These are phyloP conservation scores for Epichloe uncinata DNA, from an alignment of 2,329 filamentous ascomycete species.

Conservation along the genomic window DNA sequence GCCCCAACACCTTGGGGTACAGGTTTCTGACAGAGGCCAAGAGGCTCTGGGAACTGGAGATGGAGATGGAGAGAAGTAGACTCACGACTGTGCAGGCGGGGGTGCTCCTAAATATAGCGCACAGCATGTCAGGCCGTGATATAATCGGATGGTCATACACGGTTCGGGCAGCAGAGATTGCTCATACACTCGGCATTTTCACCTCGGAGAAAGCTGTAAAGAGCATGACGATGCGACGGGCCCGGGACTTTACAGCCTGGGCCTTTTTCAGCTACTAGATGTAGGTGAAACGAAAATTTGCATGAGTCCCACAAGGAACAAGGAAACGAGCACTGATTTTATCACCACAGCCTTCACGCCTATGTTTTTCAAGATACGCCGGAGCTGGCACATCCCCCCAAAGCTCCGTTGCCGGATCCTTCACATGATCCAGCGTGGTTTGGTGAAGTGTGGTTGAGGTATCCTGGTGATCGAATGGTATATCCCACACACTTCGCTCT, in stretches of 20 bases:
- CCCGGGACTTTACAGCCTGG: conserved; percentile 20
- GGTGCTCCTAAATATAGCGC: conserved; percentile 18
- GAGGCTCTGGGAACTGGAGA: conserved; percentile 24
- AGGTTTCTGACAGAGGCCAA: conserved; percentile 25
- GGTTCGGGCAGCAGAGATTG: conserved; percentile 19
- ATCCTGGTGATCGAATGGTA: conserved; percentile 15
- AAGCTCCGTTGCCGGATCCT: conserved; percentile 17
- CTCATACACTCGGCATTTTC: conserved; percentile 20
- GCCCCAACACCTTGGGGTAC: conserved; percentile 20
- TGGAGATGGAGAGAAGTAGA: too few species aligned
- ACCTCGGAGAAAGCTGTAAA: conserved; percentile 3
- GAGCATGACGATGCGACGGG: conserved; percentile 9
- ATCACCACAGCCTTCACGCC: conserved; percentile 9
- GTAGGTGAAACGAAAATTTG: conserved; percentile 8
- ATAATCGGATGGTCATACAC: conserved; percentile 23
- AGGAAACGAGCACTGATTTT: too few species aligned
- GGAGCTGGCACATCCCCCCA: conserved; percentile 16
- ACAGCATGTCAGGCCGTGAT: conserved; percentile 23
- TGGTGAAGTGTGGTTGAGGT: conserved; percentile 24
- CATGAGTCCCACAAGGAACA: neutral
- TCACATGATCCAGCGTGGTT: conserved; percentile 15
- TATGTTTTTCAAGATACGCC: conserved; percentile 17
- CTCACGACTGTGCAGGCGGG: conserved; percentile 25
- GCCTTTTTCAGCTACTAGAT: conserved; percentile 21
- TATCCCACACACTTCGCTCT: conserved; percentile 15